These are phyloP conservation scores for Rhizodiscina lignyota DNA, from an alignment of 495 filamentous ascomycete genomes.

Conservation along the genomic window DNA sequence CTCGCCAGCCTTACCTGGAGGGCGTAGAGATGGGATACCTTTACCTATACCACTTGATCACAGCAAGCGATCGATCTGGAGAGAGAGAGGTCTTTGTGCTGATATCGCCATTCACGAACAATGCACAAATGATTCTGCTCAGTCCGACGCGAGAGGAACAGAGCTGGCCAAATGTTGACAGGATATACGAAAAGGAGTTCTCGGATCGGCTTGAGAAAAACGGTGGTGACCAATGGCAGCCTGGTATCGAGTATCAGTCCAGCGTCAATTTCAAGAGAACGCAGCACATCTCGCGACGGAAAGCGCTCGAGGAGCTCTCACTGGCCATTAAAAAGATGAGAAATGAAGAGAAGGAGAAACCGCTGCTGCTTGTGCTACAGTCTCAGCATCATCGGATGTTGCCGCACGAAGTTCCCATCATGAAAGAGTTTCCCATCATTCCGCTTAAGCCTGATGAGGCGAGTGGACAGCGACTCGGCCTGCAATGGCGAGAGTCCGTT, in stretches of 20 bases:
- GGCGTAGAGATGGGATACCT: constrained; percentile 55
- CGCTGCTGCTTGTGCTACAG: constrained; percentile 74
- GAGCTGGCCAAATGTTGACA: constrained; percentile 76
- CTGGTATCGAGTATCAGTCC: constrained; percentile 73
- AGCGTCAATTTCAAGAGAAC: constrained; percentile 70
- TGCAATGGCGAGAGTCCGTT: constrained; percentile 88
- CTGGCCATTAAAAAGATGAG: constrained; percentile 76
- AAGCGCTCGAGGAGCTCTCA: constrained; percentile 69
- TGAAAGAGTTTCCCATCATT: constrained; percentile 74
- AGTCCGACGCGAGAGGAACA: constrained; percentile 64
- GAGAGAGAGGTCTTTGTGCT: constrained; percentile 86
- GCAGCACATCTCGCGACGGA: constrained; percentile 76
- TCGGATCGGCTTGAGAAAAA: constrained; percentile 46
- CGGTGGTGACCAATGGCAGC: constrained; percentile 52
- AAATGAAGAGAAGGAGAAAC: constrained; percentile 55
- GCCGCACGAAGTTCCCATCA: constrained; percentile 66
- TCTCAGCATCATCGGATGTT: constrained; percentile 69
- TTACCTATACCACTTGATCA: constrained; percentile 81
- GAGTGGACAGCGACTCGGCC: constrained; percentile 72
- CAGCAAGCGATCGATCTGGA: too few species aligned
- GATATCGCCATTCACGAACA: constrained; percentile 67
- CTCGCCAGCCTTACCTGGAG: constrained; percentile 51
- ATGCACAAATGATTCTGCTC: constrained; percentile 73
- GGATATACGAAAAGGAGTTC: constrained; percentile 71
- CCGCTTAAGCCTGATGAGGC: constrained; percentile 63